Conservation (phyloP, 2,329 filamentous ascomycete genomes). For the Penicillium capsulatum region DNA sequence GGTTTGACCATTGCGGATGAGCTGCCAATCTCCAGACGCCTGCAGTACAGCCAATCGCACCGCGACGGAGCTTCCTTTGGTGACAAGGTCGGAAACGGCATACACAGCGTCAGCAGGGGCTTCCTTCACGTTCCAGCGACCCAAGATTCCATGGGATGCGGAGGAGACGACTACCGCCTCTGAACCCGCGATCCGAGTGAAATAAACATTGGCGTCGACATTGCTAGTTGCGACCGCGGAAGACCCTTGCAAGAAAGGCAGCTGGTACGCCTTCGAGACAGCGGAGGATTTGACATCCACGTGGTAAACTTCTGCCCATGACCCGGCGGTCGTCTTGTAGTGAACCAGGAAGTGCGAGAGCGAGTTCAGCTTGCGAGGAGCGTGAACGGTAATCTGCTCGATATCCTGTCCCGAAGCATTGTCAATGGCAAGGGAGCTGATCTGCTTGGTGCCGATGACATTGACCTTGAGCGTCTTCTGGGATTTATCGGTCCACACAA, state of each 20-base stretch:
- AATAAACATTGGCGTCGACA: conserved; percentile 77
- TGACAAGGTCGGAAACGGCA: conserved; percentile 76
- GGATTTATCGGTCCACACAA: conserved; percentile 45
- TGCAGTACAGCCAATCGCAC: conserved; percentile 69
- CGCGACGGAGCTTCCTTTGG: conserved; percentile 67
- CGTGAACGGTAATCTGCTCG: conserved; percentile 62
- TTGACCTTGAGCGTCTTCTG: conserved; percentile 45
- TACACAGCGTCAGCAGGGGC: conserved; percentile 54
- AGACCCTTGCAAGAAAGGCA: conserved; percentile 65
- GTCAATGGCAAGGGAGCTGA: conserved; percentile 38
- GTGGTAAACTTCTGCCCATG: conserved; percentile 83
- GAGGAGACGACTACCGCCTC: conserved; percentile 74
- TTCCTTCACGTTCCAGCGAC: conserved; percentile 63
- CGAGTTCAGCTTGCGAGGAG: conserved; percentile 66
- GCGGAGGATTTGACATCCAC: conserved; percentile 66
- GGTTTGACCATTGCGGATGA: conserved; percentile 75
- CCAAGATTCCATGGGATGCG: conserved; percentile 68
- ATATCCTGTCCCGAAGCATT: conserved; percentile 44
- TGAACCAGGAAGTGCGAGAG: conserved; percentile 82
- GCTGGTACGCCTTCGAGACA: conserved; percentile 72
- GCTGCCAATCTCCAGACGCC: conserved; percentile 68
- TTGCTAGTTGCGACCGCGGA: conserved; percentile 78
- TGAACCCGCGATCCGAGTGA: conserved; percentile 72
- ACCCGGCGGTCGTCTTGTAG: conserved; percentile 63
- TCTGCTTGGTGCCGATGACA: conserved; percentile 42